Evolutionary conservation across 164 flowering plant species (phyloP).

Genomic region (Amborella trichopoda): DNA sequence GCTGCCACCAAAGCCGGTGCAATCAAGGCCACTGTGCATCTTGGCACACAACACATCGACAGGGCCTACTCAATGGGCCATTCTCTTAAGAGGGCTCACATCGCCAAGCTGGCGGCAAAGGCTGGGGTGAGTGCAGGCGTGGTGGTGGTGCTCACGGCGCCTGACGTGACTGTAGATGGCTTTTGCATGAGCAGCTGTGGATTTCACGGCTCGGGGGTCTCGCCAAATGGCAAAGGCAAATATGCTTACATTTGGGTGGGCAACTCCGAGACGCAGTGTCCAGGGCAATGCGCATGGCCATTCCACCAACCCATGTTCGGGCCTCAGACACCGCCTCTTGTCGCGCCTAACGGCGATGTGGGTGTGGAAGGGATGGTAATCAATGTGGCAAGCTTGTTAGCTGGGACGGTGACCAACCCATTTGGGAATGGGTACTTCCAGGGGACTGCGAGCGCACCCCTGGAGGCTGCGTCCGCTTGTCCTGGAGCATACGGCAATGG

Average conservation of each 20-base stretch:
- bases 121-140: background rate
- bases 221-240: too few relatives aligned
- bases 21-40: background rate
- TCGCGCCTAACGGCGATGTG: slow-evolving; percentile 14
- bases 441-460: slow-evolving; percentile 12
- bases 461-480: slow-evolving; percentile 15
- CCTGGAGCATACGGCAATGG: slow-evolving; percentile 11
- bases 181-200: slow-evolving; percentile 13
- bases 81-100: slow-evolving; percentile 3
- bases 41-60: slow-evolving; percentile 2
- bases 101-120: background rate
- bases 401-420: slow-evolving; percentile 12
- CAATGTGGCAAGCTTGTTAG: slow-evolving; percentile 6
- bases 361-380: slow-evolving; percentile 16
- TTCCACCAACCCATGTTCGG: slow-evolving; percentile 12
- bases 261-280: slow-evolving; percentile 11
- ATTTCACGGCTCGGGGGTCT: slow-evolving; percentile 1
- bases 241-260: slow-evolving; percentile 13
- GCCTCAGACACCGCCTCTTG: slow-evolving; percentile 11
- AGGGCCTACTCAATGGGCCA: slow-evolving; percentile 4
- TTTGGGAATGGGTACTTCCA: slow-evolving; percentile 8
- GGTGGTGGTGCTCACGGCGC: slow-evolving; percentile 3
- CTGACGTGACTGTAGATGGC: slow-evolving; percentile 10
- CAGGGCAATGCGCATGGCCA: slow-evolving; percentile 12
- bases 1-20: background rate